These are phyloP conservation scores for Magnaporthales sp. DNA, from an alignment of 2,329 filamentous ascomycete species.

Conservation along the genomic window DNA sequence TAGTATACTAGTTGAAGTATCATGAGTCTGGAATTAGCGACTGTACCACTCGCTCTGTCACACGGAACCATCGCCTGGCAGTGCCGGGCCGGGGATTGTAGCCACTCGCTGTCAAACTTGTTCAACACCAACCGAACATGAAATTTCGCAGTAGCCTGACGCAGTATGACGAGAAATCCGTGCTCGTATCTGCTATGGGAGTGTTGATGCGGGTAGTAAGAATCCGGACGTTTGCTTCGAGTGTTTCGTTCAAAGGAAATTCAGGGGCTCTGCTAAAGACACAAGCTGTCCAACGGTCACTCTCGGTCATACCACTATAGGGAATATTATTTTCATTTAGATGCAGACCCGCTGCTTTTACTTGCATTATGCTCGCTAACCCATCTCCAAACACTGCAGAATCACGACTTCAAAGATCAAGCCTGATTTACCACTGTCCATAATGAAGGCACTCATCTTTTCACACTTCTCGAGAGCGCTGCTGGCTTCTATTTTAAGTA, in stretches of 20 bases:
- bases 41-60: neutral
- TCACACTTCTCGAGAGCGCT: neutral
- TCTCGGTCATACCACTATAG: neutral
- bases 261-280: neutral
- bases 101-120: neutral
- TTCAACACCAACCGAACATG: neutral
- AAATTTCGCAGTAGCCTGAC: neutral
- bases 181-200: neutral
- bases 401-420: neutral
- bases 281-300: neutral
- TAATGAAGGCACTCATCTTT: neutral
- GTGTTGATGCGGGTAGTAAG: neutral
- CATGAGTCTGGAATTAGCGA: neutral
- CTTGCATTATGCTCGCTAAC: too few species aligned
- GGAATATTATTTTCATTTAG: neutral
- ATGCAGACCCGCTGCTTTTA: neutral
- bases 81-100: neutral
- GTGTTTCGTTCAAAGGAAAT: neutral
- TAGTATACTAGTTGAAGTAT: neutral
- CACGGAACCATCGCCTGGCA: neutral
- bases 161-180: neutral
- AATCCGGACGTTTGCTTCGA: neutral
- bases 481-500: neutral
- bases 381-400: neutral
- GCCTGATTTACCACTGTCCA: neutral